A percentile compares a stretch with the other conserved stretches of the same genome.
phyloP scores from a whole-genome alignment of 176 grass and related monocot species.

The Otatea glauca region DNA sequence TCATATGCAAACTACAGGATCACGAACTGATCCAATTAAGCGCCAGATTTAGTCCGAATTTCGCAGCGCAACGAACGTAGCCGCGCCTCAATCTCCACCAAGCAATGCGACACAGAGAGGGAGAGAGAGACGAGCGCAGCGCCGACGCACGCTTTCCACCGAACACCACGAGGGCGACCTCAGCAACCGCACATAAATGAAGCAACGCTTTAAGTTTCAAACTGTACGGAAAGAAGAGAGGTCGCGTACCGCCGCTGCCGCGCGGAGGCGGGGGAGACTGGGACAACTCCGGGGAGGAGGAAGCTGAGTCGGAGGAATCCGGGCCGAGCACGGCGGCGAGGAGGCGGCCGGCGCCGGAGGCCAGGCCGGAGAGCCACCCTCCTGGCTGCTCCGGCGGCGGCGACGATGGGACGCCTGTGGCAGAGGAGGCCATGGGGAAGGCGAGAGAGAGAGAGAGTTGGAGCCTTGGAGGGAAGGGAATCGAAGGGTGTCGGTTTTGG shows the following conservation, averaged over 20 bases:
- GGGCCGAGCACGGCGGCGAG: conserved; percentile 56
- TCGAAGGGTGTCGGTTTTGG: background rate
- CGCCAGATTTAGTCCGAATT: background rate
- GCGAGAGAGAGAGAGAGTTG: background rate
- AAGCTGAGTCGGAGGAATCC: conserved; percentile 32
- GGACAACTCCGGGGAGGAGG: conserved; percentile 42
- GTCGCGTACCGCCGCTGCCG: background rate
- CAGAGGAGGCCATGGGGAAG: conserved; percentile 12
- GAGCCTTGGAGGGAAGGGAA: conserved; percentile 7
- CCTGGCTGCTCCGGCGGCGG: background rate
- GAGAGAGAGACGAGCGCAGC: background rate
- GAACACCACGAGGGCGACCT: background rate
- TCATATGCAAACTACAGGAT: background rate
- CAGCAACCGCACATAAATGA: background rate
- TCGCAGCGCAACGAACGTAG: background rate
- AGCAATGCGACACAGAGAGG: background rate
- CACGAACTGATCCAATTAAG: background rate
- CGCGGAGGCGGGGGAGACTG: conserved; percentile 10
- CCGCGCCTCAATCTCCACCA: background rate
- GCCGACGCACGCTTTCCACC: background rate
- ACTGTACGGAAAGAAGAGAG: background rate
- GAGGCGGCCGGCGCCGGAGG: conserved; percentile 55
- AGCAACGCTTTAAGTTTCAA: background rate
- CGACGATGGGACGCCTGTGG: conserved; percentile 3
- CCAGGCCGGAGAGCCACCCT: conserved; percentile 57